Evolutionary conservation across 805 yeast species (phyloP).

Genomic region (Suhomyces canberraensis): DNA sequence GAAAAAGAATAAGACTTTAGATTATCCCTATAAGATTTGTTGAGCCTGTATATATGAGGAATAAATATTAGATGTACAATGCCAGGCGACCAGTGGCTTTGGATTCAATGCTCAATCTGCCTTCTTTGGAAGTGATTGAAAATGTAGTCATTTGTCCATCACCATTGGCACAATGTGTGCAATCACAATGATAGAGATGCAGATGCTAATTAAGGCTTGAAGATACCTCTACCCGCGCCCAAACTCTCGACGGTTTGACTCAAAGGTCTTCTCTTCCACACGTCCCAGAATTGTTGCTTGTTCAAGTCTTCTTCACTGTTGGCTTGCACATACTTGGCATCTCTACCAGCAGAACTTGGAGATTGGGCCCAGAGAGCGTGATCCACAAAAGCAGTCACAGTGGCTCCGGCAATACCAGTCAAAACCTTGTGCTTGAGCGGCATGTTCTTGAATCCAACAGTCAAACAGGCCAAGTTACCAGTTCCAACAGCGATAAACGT

Average conservation of each 20-base stretch:
- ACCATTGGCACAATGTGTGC: too few relatives aligned
- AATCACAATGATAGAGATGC: too few relatives aligned
- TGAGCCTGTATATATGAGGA: constrained; percentile 5
- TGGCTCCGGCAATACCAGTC: constrained; percentile 41
- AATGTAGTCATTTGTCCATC: too few relatives aligned
- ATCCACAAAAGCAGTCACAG: constrained; percentile 34
- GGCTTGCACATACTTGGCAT: constrained; percentile 37
- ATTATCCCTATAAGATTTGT: constrained; percentile 70
- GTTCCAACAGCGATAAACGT: constrained; percentile 61
- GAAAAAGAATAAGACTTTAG: constrained; percentile 75
- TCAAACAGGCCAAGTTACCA: constrained; percentile 45
- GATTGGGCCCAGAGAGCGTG: constrained; percentile 42
- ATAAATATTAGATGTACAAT: constrained; percentile 2
- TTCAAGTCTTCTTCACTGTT: constrained; percentile 37
- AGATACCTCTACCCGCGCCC: constrained; percentile 65
- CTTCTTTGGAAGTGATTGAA: too few relatives aligned
- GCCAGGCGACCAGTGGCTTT: background rate
- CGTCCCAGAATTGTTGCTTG: constrained; percentile 68
- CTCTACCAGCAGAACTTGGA: constrained; percentile 34
- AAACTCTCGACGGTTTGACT: constrained; percentile 74
- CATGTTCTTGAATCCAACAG: constrained; percentile 41
- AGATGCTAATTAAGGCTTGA: constrained; percentile 20
- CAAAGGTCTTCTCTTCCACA: constrained; percentile 74
- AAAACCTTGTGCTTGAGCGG: constrained; percentile 40
- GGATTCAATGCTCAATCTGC: too few relatives aligned